Percentiles rank a stretch among this genome's conserved stretches.
phyloP scores from a whole-genome alignment of 495 filamentous ascomycete genomes.

The Podospora pseudopauciseta region DNA sequence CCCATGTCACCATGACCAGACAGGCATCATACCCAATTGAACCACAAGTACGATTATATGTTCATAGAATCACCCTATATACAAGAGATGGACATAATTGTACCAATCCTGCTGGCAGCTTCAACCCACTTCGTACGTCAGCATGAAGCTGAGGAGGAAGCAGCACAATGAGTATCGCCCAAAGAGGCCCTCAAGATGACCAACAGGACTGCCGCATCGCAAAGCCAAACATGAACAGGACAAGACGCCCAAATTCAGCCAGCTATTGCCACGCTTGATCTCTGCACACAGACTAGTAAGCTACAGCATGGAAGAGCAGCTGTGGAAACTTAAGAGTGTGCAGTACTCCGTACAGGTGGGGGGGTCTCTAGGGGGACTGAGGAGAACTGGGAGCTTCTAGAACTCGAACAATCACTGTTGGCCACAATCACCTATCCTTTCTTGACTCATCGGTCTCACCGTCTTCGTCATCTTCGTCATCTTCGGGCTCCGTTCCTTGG shows the following conservation, averaged over 20 bases:
- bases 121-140: slow-evolving; percentile 14
- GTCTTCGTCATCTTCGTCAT: slow-evolving; percentile 68
- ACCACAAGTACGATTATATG: background rate
- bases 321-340: slow-evolving; percentile 96
- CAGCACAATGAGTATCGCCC: slow-evolving; percentile 15
- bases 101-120: slow-evolving; percentile 22
- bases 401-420: background rate
- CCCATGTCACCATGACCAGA: background rate
- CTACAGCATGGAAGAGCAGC: slow-evolving; percentile 68
- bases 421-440: slow-evolving; percentile 23
- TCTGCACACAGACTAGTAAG: slow-evolving; percentile 94
- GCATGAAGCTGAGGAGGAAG: slow-evolving; percentile 16
- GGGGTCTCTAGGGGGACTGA: background rate
- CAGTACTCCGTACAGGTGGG: slow-evolving; percentile 31
- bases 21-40: background rate
- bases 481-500: slow-evolving; percentile 43
- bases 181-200: slow-evolving; percentile 19
- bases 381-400: background rate
- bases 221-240: slow-evolving; percentile 26
- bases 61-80: background rate
- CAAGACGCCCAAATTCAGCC: slow-evolving; percentile 44
- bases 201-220: slow-evolving; percentile 22
- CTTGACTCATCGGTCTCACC: slow-evolving; percentile 34
- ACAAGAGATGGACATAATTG: slow-evolving; percentile 8
- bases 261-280: slow-evolving; percentile 51